Conservation (phyloP, 164 flowering plant genomes). For the Chimonanthus salicifolius region DNA sequence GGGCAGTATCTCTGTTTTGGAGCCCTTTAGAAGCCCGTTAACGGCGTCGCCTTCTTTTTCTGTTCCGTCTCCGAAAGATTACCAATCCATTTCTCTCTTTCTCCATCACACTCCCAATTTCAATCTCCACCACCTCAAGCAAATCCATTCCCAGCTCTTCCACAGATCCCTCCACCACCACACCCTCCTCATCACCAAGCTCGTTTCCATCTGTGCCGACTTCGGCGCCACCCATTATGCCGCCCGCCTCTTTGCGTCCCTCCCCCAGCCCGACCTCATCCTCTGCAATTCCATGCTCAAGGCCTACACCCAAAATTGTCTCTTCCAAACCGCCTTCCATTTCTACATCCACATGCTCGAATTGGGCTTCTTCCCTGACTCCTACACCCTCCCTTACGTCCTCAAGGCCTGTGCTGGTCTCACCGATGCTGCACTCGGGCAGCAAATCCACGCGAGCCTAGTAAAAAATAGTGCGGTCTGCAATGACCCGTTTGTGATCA, state of each 20-base stretch:
- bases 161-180: slow-evolving; percentile 20
- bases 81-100: slow-evolving; percentile 12
- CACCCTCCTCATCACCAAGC: slow-evolving; percentile 18
- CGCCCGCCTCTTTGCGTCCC: slow-evolving; percentile 11
- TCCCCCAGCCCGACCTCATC: slow-evolving; percentile 18
- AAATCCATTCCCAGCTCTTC: slow-evolving; percentile 22
- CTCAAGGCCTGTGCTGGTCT: slow-evolving; percentile 18
- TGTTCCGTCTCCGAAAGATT: slow-evolving; percentile 12
- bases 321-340: slow-evolving; percentile 4
- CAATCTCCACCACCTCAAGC: slow-evolving; percentile 18
- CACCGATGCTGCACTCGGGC: slow-evolving; percentile 4
- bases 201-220: slow-evolving; percentile 10
- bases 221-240: slow-evolving; percentile 16
- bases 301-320: slow-evolving; percentile 12
- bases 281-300: slow-evolving; percentile 24
- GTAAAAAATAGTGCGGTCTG: slow-evolving; percentile 3
- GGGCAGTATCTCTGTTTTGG: background rate
- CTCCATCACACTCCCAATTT: slow-evolving; percentile 13
- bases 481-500: slow-evolving; percentile 11
- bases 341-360: slow-evolving; percentile 9
- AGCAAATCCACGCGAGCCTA: slow-evolving; percentile 10
- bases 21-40: slow-evolving; percentile 4
- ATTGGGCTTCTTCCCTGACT: slow-evolving; percentile 7
- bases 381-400: slow-evolving; percentile 14
- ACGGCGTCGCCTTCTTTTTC: background rate